These are phyloP conservation scores for Rhizoctonia solani DNA, from an alignment of 1,284 basidiomycete genomes.

Conservation along the genomic window DNA sequence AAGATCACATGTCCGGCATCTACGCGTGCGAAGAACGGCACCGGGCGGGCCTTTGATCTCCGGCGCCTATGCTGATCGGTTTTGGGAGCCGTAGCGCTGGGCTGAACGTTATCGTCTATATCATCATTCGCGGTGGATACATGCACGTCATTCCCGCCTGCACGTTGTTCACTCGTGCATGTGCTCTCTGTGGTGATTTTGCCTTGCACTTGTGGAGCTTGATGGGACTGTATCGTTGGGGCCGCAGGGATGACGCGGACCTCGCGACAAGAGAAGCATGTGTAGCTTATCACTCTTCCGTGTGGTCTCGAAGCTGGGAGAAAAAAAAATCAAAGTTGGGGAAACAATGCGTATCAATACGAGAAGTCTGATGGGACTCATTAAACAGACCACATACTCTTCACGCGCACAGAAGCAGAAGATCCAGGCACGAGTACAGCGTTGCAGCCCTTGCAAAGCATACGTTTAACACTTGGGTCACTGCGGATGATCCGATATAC, in stretches of 20 bases:
- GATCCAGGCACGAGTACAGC: constrained; percentile 67
- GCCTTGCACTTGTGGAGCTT: constrained; percentile 2
- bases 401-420: constrained; percentile 64
- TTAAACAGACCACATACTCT: constrained; percentile 52
- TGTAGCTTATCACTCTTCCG: constrained; percentile 33
- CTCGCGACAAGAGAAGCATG: constrained; percentile 26
- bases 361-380: background rate
- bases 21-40: constrained; percentile 23
- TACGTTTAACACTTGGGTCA: constrained; percentile 77
- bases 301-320: constrained; percentile 31
- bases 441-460: constrained; percentile 70
- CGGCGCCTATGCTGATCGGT: background rate
- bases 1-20: constrained; percentile 23
- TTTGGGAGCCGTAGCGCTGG: background rate
- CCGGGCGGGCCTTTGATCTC: constrained; percentile 14
- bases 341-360: background rate
- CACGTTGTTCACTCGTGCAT: background rate
- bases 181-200: background rate
- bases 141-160: background rate
- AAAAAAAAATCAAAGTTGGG: background rate
- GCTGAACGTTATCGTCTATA: no score
- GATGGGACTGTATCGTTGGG: background rate
- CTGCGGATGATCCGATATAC: constrained; percentile 50
- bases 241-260: constrained; percentile 15
- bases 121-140: no score